Conservation (phyloP, 352 stramenopile species). For the Salisapilia sapeloensis region DNA sequence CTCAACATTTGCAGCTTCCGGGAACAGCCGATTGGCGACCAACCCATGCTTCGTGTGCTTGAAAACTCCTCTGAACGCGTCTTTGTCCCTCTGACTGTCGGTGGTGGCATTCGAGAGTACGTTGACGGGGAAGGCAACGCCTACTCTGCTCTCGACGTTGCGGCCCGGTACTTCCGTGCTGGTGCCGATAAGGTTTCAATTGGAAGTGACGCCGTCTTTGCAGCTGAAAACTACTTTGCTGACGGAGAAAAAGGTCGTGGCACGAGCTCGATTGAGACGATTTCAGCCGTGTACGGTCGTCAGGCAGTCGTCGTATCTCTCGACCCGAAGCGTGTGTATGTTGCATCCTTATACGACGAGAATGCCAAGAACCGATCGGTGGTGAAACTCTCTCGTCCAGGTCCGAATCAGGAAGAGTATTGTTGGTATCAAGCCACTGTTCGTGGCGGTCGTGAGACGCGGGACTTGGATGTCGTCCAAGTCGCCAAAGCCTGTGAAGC, state of each 20-base stretch:
- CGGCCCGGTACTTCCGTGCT: slow-evolving; percentile 92
- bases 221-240: slow-evolving; percentile 82
- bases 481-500: slow-evolving; percentile 80
- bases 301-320: slow-evolving; percentile 97
- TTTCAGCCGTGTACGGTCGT: slow-evolving; percentile 91
- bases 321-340: slow-evolving; percentile 86
- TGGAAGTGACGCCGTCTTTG: slow-evolving; percentile 92
- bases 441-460: slow-evolving; percentile 87
- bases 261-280: slow-evolving; percentile 90
- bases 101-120: slow-evolving; percentile 94
- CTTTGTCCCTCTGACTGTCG: slow-evolving; percentile 96
- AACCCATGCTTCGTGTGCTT: slow-evolving; percentile 94
- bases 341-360: slow-evolving; percentile 52
- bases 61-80: slow-evolving; percentile 89
- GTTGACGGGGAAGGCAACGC: slow-evolving; percentile 75
- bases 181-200: slow-evolving; percentile 97
- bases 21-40: slow-evolving; percentile 91
- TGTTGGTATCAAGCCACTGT: slow-evolving; percentile 98
- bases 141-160: slow-evolving; percentile 91
- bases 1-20: slow-evolving; percentile 99
- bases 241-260: slow-evolving; percentile 49
- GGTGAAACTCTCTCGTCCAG: slow-evolving; percentile 57
- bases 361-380: slow-evolving; percentile 35
- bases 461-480: slow-evolving; percentile 75
- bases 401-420: slow-evolving; percentile 86